These are phyloP conservation scores for Forsythia suspensa DNA, from an alignment of 257 asterid species.

Conservation along the genomic window DNA sequence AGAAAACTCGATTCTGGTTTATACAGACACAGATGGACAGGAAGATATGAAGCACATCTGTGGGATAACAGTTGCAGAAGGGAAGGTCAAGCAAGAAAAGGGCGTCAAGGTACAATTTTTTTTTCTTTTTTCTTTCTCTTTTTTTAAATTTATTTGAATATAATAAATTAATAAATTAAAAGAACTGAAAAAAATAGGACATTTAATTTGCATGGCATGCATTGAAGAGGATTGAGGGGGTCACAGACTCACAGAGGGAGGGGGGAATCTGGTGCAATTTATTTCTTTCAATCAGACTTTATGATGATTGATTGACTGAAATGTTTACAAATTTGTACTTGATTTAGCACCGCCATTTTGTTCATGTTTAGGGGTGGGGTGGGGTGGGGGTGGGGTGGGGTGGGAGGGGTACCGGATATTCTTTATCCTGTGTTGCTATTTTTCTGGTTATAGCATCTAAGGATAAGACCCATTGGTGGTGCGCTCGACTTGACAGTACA, in stretches of 20 bases:
- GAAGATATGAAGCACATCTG: constrained; percentile 99
- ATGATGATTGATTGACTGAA: constrained; percentile 62
- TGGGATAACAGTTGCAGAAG: constrained; percentile 99
- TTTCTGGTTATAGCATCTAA: background rate
- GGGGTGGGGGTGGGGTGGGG: background rate
- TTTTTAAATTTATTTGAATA: background rate
- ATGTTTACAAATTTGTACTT: constrained; percentile 27
- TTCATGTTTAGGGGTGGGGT: constrained; percentile 9
- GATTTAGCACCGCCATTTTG: constrained; percentile 69
- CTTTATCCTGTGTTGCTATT: background rate
- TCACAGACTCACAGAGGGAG: too few relatives aligned
- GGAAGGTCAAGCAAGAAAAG: constrained; percentile 98
- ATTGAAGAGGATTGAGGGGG: background rate
- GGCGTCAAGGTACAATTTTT: constrained; percentile 87
- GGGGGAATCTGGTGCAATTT: background rate
- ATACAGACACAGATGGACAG: constrained; percentile 97
- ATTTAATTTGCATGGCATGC: constrained; percentile 25
- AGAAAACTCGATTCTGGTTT: background rate
- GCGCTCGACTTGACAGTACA: background rate
- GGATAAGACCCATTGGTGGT: background rate
- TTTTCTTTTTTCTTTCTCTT: background rate
- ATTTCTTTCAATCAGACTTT: constrained; percentile 35
- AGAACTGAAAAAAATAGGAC: constrained; percentile 1
- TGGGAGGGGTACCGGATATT: background rate
- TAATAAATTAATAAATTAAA: background rate